Percentiles rank a stretch among this genome's conserved stretches.
phyloP scores from a whole-genome alignment of 2,329 filamentous ascomycete species.

The Tolypocladium endophyticum region DNA sequence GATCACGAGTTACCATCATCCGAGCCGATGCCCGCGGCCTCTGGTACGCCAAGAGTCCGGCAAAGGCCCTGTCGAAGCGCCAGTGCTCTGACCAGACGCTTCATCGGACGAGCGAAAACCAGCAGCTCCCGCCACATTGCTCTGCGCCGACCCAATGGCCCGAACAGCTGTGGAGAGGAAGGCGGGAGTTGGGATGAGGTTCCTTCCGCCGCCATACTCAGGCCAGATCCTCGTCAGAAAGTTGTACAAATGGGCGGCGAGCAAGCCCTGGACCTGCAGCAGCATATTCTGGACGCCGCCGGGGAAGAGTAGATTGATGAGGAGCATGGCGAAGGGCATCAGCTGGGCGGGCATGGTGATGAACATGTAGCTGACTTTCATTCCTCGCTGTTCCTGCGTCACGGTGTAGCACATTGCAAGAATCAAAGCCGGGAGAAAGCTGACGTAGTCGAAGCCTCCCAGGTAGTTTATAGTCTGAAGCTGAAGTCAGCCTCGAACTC shows the following conservation, averaged over 20 bases:
- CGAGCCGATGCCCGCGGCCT: constrained; percentile 52
- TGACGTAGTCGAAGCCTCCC: constrained; percentile 18
- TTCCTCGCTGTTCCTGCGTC: constrained; percentile 73
- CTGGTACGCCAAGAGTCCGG: constrained; percentile 55
- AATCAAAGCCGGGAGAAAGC: constrained; percentile 56
- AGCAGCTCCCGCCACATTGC: constrained; percentile 41
- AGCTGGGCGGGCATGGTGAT: constrained; percentile 73
- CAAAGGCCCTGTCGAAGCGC: constrained; percentile 36
- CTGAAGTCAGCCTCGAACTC: constrained; percentile 8
- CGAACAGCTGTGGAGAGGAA: constrained; percentile 60
- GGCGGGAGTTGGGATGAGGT: constrained; percentile 62
- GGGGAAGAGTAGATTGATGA: constrained; percentile 58
- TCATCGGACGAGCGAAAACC: constrained; percentile 25
- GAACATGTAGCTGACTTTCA: constrained; percentile 69
- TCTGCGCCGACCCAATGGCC: constrained; percentile 16
- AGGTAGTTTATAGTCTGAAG: constrained; percentile 20
- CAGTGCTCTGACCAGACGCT: constrained; percentile 28
- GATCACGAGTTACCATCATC: constrained; percentile 20
- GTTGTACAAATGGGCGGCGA: constrained; percentile 83
- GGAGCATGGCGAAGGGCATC: constrained; percentile 70
- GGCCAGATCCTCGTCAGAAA: constrained; percentile 85
- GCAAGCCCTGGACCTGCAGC: constrained; percentile 62
- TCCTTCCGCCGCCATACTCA: constrained; percentile 73
- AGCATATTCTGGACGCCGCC: constrained; percentile 45
- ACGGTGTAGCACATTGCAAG: constrained; percentile 77